phyloP scores from a whole-genome alignment of 108 stramenopile species.

The Cyclostephanos tholiformis region DNA sequence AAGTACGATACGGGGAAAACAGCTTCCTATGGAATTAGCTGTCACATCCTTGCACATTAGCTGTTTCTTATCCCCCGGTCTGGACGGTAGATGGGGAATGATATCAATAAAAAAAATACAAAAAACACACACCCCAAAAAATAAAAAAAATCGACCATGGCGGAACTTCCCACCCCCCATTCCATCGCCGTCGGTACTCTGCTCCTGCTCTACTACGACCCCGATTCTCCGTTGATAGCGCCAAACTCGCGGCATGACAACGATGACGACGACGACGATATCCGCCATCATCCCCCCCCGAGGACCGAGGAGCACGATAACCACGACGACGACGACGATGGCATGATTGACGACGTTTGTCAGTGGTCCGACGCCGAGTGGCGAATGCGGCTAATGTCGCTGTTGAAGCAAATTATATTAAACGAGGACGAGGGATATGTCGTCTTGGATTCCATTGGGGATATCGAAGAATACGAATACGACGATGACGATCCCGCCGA shows the following conservation, averaged over 20 bases:
- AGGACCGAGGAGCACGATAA: no score
- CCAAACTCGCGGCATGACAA: constrained; percentile 15
- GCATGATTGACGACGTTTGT: background rate
- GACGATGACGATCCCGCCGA: background rate
- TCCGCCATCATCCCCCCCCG: background rate
- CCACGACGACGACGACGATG: constrained; percentile 12
- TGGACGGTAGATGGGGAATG: no score
- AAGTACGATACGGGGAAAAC: no score
- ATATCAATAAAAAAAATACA: no score
- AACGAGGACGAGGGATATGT: constrained; percentile 28
- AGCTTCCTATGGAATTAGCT: no score
- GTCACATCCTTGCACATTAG: no score
- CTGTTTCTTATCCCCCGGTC: no score
- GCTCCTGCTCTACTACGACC: constrained; percentile 74
- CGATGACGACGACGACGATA: constrained; percentile 24
- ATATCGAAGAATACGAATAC: background rate
- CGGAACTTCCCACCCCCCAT: constrained; percentile 74
- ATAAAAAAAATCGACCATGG: constrained; percentile 68
- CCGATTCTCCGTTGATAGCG: constrained; percentile 57
- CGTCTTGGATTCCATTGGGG: background rate
- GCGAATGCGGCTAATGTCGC: constrained; percentile 10
- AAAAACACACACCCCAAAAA: no score
- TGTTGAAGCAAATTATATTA: constrained; percentile 25
- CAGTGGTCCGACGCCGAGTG: constrained; percentile 13
- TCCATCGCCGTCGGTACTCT: constrained; percentile 76